phyloP scores from a whole-genome alignment of 441 rosid species.

The Gossypium gossypioides region DNA sequence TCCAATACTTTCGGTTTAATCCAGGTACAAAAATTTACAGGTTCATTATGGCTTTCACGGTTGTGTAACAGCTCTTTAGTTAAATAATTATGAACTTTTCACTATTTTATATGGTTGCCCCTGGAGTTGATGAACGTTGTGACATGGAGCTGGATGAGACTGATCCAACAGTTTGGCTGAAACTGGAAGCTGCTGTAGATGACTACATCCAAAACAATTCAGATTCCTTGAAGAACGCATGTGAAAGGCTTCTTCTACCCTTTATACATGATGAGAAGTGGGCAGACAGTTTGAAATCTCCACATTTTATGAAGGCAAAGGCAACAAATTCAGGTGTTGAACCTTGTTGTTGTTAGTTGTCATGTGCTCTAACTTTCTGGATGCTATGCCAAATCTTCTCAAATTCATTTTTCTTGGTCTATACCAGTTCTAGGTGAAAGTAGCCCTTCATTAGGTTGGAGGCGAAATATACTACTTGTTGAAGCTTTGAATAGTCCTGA shows the following conservation, averaged over 20 bases:
- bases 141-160: conserved; percentile 97
- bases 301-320: conserved; percentile 33
- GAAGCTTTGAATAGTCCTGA: conserved; percentile 89
- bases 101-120: conserved; percentile 17
- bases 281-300: conserved; percentile 46
- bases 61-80: not conserved
- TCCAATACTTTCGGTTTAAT: conserved; percentile 81
- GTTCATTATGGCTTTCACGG: conserved; percentile 7
- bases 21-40: conserved; percentile 44
- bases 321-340: conserved; percentile 45
- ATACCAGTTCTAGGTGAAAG: conserved; percentile 36
- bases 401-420: conserved; percentile 22
- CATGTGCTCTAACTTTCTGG: not conserved
- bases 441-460: conserved; percentile 83
- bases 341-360: conserved; percentile 6
- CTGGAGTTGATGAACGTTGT: conserved; percentile 84
- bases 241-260: conserved; percentile 70
- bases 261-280: conserved; percentile 64
- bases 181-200: conserved; percentile 71
- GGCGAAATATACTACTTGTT: conserved; percentile 77
- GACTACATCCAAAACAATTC: conserved; percentile 71
- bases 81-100: conserved; percentile 7
- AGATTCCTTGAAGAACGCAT: conserved; percentile 50
- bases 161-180: conserved; percentile 85
- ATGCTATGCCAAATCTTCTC: conserved; percentile 15